These are phyloP conservation scores for Stylonectria norvegica DNA, from an alignment of 2,329 filamentous ascomycete genomes.

Conservation along the genomic window DNA sequence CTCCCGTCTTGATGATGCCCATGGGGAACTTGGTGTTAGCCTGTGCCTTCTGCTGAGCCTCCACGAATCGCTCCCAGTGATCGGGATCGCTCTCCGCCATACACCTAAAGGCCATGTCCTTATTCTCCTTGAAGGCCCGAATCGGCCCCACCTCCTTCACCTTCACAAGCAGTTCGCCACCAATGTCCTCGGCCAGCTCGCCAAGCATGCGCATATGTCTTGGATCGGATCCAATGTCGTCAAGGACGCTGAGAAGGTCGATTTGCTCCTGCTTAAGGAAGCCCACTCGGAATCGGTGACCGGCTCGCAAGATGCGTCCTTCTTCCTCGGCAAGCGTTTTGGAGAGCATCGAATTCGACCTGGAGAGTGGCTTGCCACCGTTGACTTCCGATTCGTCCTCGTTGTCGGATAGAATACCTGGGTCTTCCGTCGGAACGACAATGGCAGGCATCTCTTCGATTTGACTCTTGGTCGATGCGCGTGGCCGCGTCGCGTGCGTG, in stretches of 20 bases:
- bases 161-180: constrained; percentile 56
- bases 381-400: constrained; percentile 49
- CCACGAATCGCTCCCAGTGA: constrained; percentile 61
- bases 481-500: constrained; percentile 9
- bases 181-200: constrained; percentile 61
- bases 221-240: constrained; percentile 50
- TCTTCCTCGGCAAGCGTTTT: constrained; percentile 55
- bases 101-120: constrained; percentile 45
- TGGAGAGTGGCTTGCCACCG: constrained; percentile 41
- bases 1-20: constrained; percentile 23
- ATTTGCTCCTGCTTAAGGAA: constrained; percentile 52
- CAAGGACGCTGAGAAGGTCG: constrained; percentile 45
- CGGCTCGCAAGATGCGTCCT: constrained; percentile 52
- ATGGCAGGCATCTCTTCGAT: constrained; percentile 20
- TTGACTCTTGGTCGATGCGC: constrained; percentile 6
- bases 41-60: constrained; percentile 57
- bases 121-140: constrained; percentile 58
- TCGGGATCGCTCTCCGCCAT: constrained; percentile 62
- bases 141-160: constrained; percentile 58
- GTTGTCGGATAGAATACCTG: constrained; percentile 41
- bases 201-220: constrained; percentile 52
- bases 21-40: constrained; percentile 45
- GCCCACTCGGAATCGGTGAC: constrained; percentile 54
- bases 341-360: constrained; percentile 53
- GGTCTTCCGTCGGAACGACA: constrained; percentile 29